Conservation (phyloP, 306 rosid species). For the Luffa acutangula region DNA sequence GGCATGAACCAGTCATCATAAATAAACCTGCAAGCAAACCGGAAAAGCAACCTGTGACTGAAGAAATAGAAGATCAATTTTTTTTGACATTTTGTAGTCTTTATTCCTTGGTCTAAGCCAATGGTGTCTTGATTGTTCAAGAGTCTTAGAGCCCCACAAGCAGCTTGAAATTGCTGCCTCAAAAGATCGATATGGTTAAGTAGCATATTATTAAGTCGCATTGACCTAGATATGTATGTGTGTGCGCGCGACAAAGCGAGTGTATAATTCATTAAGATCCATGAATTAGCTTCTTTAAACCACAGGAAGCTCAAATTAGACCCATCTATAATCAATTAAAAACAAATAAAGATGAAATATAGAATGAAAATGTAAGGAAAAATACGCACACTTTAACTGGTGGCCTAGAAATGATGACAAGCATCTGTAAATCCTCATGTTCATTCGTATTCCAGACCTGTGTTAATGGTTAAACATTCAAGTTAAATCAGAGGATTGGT, state of each 20-base stretch:
- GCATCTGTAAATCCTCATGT: slow-evolving; percentile 71
- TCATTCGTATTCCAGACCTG: slow-evolving; percentile 76
- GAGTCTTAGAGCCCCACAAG: neutral
- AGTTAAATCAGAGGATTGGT: neutral
- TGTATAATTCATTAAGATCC: neutral
- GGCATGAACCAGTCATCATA: slow-evolving; percentile 87
- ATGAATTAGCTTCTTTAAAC: neutral
- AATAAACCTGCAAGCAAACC: slow-evolving; percentile 43
- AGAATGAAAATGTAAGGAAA: slow-evolving; percentile 16
- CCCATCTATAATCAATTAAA: neutral
- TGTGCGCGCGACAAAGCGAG: neutral
- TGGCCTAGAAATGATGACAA: slow-evolving; percentile 73
- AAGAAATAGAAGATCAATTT: neutral
- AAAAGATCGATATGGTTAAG: neutral
- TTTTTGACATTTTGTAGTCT: neutral
- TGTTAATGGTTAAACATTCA: slow-evolving; percentile 8
- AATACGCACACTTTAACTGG: slow-evolving; percentile 73
- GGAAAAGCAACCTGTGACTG: neutral
- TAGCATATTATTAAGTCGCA: neutral
- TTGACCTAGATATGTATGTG: neutral
- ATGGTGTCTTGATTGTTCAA: neutral
- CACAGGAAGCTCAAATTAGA: neutral
- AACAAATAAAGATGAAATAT: neutral
- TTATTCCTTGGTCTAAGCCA: neutral
- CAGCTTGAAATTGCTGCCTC: neutral